Percentiles rank a stretch among this genome's conserved stretches.
phyloP scores from a whole-genome alignment of 2,329 filamentous ascomycete genomes.

The Teratosphaeria epicoccoides region DNA sequence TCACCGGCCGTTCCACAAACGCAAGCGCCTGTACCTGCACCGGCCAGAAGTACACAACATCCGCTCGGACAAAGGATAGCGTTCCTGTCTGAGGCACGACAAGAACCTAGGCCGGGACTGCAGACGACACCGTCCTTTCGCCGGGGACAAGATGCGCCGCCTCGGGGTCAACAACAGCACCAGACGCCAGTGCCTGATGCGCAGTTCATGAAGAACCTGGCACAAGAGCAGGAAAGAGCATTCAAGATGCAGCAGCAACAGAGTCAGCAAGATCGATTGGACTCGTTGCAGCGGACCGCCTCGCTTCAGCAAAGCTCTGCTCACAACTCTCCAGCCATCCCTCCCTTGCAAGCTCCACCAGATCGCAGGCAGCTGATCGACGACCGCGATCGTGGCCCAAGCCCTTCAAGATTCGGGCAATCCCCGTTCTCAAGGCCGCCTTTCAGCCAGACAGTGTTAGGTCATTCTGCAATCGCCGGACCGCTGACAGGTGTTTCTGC shows the following conservation, averaged over 20 bases:
- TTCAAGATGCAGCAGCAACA: constrained; percentile 20
- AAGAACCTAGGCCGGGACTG: constrained; percentile 18
- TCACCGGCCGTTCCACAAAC: constrained; percentile 14
- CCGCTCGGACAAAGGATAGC: constrained; percentile 21
- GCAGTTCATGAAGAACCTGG: constrained; percentile 17
- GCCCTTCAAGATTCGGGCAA: constrained; percentile 12
- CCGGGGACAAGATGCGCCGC: constrained; percentile 7
- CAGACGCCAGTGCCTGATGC: constrained; percentile 9
- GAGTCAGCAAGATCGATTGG: constrained; percentile 17
- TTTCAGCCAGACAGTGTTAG: constrained; percentile 9
- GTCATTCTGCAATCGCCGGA: neutral
- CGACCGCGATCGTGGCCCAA: constrained; percentile 20
- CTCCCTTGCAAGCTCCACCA: constrained; percentile 10
- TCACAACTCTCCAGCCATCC: constrained; percentile 21
- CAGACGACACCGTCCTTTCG: constrained; percentile 4
- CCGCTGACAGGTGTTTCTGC: neutral
- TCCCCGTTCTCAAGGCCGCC: constrained; percentile 9
- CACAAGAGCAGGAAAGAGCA: constrained; percentile 24
- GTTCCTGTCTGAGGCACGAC: constrained; percentile 22
- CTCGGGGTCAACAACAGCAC: constrained; percentile 6
- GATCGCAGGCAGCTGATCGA: constrained; percentile 22
- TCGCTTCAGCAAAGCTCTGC: constrained; percentile 10
- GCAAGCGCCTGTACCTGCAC: constrained; percentile 14
- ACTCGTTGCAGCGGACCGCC: constrained; percentile 13
- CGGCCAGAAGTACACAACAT: constrained; percentile 16